Evolutionary conservation across 768 basidiomycete species (phyloP).

Genomic region (Boletus insuetus): DNA sequence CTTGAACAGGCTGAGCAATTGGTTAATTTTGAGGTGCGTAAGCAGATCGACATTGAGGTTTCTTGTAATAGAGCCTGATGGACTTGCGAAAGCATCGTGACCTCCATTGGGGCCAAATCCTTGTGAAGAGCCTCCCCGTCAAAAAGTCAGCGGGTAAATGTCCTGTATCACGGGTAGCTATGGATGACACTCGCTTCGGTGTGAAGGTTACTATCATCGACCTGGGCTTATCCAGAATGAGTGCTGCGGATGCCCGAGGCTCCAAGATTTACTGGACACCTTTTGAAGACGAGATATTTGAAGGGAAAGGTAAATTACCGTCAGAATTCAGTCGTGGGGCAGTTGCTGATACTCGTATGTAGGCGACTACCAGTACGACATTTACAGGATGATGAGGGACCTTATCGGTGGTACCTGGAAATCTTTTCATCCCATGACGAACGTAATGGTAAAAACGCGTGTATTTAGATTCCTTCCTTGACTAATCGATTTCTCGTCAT

Average conservation of each 20-base stretch:
- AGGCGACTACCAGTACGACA: constrained; percentile 93
- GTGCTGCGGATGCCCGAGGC: constrained; percentile 47
- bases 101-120: constrained; percentile 97
- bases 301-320: constrained; percentile 74
- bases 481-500: constrained; percentile 11
- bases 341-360: constrained; percentile 13
- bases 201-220: constrained; percentile 88
- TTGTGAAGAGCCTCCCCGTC: constrained; percentile 59
- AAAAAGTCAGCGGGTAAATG: constrained; percentile 35
- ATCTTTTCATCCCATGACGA: constrained; percentile 76
- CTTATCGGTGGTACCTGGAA: constrained; percentile 67
- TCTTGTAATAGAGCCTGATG: constrained; percentile 1
- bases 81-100: constrained; percentile 77
- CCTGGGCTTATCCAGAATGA: constrained; percentile 87
- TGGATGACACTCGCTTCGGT: constrained; percentile 69
- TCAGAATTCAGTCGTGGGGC: neutral
- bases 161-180: constrained; percentile 37
- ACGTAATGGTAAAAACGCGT: constrained; percentile 71
- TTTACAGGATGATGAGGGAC: constrained; percentile 85
- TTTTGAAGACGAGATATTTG: constrained; percentile 87
- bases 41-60: neutral
- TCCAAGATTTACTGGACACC: constrained; percentile 67
- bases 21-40: constrained; percentile 81
- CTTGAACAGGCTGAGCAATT: constrained; percentile 78
- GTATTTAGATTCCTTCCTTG: neutral